phyloP scores from a whole-genome alignment of 768 basidiomycete genomes.

The Tephrocybe rancida region DNA sequence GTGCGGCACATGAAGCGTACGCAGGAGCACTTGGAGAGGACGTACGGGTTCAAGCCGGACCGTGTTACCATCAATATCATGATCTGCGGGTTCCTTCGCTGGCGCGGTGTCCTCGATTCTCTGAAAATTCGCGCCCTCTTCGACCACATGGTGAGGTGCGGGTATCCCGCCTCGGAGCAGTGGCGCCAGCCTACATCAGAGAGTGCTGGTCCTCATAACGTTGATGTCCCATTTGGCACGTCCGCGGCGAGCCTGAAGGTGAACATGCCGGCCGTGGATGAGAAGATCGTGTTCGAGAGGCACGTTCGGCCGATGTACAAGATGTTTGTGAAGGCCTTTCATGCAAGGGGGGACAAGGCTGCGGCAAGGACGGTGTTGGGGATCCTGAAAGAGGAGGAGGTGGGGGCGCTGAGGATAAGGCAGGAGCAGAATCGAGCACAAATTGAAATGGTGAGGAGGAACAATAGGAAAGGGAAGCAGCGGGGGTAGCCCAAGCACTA shows the following conservation, averaged over 20 bases:
- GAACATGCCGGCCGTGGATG: slow-evolving; percentile 37
- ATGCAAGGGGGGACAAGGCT: slow-evolving; percentile 50
- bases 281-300: slow-evolving; percentile 51
- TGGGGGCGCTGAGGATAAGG: slow-evolving; percentile 25
- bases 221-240: slow-evolving; percentile 50
- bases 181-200: slow-evolving; percentile 18
- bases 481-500: too few relatives aligned
- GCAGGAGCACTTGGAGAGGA: slow-evolving; percentile 42
- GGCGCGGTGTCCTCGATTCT: slow-evolving; percentile 45
- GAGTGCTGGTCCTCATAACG: background rate
- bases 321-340: slow-evolving; percentile 72
- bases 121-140: slow-evolving; percentile 57
- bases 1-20: slow-evolving; percentile 44
- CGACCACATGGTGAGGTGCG: slow-evolving; percentile 59
- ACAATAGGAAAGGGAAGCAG: too few relatives aligned
- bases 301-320: slow-evolving; percentile 73
- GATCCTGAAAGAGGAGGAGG: slow-evolving; percentile 52
- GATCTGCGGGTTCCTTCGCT: slow-evolving; percentile 59
- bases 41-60: slow-evolving; percentile 60
- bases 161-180: slow-evolving; percentile 50
- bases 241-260: slow-evolving; percentile 22
- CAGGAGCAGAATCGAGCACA: slow-evolving; percentile 34
- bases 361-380: slow-evolving; percentile 57
- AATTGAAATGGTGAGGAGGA: slow-evolving; percentile 33
- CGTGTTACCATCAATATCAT: slow-evolving; percentile 72